phyloP scores from a whole-genome alignment of 495 filamentous ascomycete species.

The Oleoguttula mirabilis region DNA sequence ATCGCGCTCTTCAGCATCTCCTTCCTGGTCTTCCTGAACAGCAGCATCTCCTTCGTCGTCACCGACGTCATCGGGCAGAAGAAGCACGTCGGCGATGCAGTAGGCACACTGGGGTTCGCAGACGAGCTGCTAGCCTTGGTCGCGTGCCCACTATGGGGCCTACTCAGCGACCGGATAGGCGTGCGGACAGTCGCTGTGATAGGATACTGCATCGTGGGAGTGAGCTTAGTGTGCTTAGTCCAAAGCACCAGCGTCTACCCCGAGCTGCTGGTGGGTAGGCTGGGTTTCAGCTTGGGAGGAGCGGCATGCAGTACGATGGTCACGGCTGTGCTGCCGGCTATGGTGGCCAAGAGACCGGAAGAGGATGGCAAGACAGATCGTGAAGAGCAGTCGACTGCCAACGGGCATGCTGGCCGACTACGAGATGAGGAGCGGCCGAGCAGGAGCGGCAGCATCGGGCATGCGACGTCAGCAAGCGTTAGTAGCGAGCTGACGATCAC shows the following conservation, averaged over 20 bases:
- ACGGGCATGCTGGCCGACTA: constrained; percentile 12
- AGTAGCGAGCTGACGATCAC: constrained; percentile 33
- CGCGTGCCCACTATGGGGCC: constrained; percentile 84
- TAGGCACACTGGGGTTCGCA: constrained; percentile 88
- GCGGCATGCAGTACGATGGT: constrained; percentile 95
- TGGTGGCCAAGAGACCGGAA: constrained; percentile 36
- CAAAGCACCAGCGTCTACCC: constrained; percentile 82
- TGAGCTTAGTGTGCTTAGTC: constrained; percentile 68
- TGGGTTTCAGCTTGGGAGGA: constrained; percentile 82
- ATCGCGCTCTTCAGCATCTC: constrained; percentile 92
- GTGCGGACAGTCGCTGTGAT: constrained; percentile 56
- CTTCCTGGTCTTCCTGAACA: constrained; percentile 96
- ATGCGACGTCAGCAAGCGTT: constrained; percentile 11
- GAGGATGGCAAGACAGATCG: constrained; percentile 2
- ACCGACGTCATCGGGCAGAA: constrained; percentile 74
- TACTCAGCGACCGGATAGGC: constrained; percentile 79
- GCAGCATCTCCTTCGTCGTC: constrained; percentile 83
- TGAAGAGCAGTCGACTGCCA: constrained; percentile 3
- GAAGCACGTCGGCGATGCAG: constrained; percentile 69
- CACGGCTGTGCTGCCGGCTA: constrained; percentile 79
- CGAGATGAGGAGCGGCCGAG: constrained; percentile 11
- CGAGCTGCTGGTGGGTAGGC: constrained; percentile 69
- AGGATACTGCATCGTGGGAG: constrained; percentile 68
- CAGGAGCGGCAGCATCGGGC: constrained; percentile 12
- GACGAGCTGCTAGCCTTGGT: constrained; percentile 87